Evolutionary conservation across 2,329 filamentous ascomycete genomes (phyloP).

Genomic region (Fusarium sp.): DNA sequence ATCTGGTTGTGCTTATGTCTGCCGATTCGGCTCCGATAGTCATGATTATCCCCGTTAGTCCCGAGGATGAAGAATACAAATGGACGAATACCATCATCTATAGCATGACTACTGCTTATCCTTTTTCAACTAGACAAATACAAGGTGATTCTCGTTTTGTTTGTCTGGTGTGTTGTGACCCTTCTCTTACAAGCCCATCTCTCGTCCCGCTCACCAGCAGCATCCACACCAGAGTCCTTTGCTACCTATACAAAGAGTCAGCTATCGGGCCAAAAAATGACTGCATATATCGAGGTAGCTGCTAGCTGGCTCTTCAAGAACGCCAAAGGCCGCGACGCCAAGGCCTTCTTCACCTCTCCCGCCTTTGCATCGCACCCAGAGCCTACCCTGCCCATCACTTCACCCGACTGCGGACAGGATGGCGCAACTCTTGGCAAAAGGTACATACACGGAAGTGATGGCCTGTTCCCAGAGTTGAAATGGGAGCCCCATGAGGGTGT

Average conservation of each 20-base stretch:
- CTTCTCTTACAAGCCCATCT: background rate
- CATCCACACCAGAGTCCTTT: background rate
- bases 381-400: slow-evolving; percentile 57
- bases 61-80: slow-evolving; percentile 15
- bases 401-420: slow-evolving; percentile 58
- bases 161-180: background rate
- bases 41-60: slow-evolving; percentile 37
- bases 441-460: slow-evolving; percentile 58
- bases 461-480: slow-evolving; percentile 58
- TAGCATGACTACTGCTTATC: background rate
- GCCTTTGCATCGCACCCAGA: slow-evolving; percentile 54
- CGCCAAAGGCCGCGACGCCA: slow-evolving; percentile 56
- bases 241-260: background rate
- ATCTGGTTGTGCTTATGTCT: slow-evolving; percentile 6
- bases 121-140: background rate
- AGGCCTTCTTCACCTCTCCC: slow-evolving; percentile 55
- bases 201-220: background rate
- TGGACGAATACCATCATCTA: background rate
- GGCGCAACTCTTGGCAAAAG: slow-evolving; percentile 54
- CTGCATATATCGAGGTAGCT: slow-evolving; percentile 53
- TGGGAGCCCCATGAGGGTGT: slow-evolving; percentile 58
- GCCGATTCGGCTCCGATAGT: slow-evolving; percentile 45
- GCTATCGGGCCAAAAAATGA: slow-evolving; percentile 26
- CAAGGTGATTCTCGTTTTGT: background rate
- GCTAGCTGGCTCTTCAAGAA: slow-evolving; percentile 59